These are phyloP conservation scores for Verticillium zaregamsianum DNA, from an alignment of 2,329 filamentous ascomycete species.

Conservation along the genomic window DNA sequence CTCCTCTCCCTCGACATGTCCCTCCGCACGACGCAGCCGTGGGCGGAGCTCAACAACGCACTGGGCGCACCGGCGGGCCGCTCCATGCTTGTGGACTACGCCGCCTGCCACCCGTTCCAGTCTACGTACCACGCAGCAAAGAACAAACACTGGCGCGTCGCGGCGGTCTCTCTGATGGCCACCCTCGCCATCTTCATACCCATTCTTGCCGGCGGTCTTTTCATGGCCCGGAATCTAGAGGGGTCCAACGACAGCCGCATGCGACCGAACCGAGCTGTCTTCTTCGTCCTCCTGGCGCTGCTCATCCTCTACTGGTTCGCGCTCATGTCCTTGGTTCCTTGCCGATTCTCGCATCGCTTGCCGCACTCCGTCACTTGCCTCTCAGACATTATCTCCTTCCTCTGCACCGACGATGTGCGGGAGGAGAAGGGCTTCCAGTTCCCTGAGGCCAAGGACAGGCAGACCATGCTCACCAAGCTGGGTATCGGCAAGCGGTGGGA, in stretches of 20 bases:
- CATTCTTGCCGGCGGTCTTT: slow-evolving; percentile 64
- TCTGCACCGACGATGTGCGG: slow-evolving; percentile 68
- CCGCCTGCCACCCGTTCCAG: slow-evolving; percentile 60
- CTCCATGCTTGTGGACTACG: slow-evolving; percentile 67
- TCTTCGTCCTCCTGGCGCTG: slow-evolving; percentile 68
- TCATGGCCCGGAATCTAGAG: slow-evolving; percentile 65
- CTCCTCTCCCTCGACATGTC: slow-evolving; percentile 65
- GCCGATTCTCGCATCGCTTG: slow-evolving; percentile 57
- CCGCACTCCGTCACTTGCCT: slow-evolving; percentile 71
- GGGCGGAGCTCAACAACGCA: slow-evolving; percentile 54
- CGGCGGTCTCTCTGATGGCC: slow-evolving; percentile 55
- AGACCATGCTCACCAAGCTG: slow-evolving; percentile 65
- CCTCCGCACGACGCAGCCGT: slow-evolving; percentile 64
- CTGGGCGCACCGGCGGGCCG: slow-evolving; percentile 58
- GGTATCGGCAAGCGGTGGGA: slow-evolving; percentile 47
- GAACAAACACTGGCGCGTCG: slow-evolving; percentile 63
- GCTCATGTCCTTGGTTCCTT: slow-evolving; percentile 57
- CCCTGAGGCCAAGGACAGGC: slow-evolving; percentile 59
- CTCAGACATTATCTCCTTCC: slow-evolving; percentile 73
- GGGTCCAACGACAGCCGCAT: slow-evolving; percentile 52
- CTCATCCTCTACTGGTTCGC: slow-evolving; percentile 66
- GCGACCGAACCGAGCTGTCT: slow-evolving; percentile 69
- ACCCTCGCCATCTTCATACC: slow-evolving; percentile 60
- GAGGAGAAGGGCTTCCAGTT: slow-evolving; percentile 70
- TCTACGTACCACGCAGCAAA: slow-evolving; percentile 51